Evolutionary conservation across 2,329 filamentous ascomycete genomes (phyloP).

Genomic region (Ophiocordyceps unilateralis): DNA sequence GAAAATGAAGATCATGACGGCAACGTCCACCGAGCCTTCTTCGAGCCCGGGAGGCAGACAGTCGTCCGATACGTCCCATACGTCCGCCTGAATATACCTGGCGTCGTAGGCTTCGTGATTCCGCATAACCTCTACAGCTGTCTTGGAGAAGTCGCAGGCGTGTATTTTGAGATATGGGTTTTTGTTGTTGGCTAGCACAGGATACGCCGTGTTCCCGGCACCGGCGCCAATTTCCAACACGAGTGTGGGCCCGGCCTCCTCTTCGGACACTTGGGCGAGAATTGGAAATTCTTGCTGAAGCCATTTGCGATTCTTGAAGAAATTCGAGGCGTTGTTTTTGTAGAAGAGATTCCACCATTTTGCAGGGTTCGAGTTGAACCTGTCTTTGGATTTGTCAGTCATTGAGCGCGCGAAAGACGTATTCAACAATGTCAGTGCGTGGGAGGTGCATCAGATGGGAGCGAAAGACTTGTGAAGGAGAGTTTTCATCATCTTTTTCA

Average conservation of each 20-base stretch:
- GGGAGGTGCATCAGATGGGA: slow-evolving; percentile 46
- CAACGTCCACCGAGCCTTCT: slow-evolving; percentile 73
- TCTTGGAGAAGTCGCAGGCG: slow-evolving; percentile 92
- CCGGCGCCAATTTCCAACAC: slow-evolving; percentile 88
- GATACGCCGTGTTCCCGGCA: slow-evolving; percentile 92
- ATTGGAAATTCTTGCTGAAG: slow-evolving; percentile 89
- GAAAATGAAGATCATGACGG: slow-evolving; percentile 94
- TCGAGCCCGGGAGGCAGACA: slow-evolving; percentile 59
- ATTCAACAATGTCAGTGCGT: too few relatives aligned
- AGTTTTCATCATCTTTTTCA: slow-evolving; percentile 47
- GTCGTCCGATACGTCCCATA: slow-evolving; percentile 75
- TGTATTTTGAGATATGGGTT: slow-evolving; percentile 72
- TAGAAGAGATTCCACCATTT: slow-evolving; percentile 99
- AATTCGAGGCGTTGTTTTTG: slow-evolving; percentile 91
- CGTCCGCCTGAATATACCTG: slow-evolving; percentile 64
- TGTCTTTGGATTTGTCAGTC: slow-evolving; percentile 35
- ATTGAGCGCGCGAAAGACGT: background rate
- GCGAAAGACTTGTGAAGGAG: slow-evolving; percentile 46
- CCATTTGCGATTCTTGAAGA: slow-evolving; percentile 99
- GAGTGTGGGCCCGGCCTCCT: slow-evolving; percentile 49
- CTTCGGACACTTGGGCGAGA: slow-evolving; percentile 55
- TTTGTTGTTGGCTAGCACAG: slow-evolving; percentile 66
- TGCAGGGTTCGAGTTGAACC: slow-evolving; percentile 78
- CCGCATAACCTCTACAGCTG: slow-evolving; percentile 85
- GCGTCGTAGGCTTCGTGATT: slow-evolving; percentile 58